Percentiles rank a stretch among this genome's conserved stretches.
Evolutionary conservation across 176 grass and related monocot genomes (phyloP).

Genomic region (Miscanthus lutarioriparius): DNA sequence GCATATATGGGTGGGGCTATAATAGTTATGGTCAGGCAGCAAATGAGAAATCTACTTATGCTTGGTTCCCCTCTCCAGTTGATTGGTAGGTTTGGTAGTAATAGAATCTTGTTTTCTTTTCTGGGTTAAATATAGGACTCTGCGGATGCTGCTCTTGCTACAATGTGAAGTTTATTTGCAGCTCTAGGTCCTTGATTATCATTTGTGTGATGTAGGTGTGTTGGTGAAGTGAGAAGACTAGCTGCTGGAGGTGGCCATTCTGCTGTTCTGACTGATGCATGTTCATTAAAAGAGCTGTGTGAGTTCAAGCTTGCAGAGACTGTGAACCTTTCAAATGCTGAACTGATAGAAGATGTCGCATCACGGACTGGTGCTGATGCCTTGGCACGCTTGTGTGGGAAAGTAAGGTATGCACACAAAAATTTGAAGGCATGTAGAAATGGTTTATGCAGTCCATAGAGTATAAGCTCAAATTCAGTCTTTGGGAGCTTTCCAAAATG

Average conservation of each 20-base stretch:
- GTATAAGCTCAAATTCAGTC: constrained; percentile 2
- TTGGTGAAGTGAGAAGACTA: constrained; percentile 85
- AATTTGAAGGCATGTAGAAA: background rate
- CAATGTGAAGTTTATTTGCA: background rate
- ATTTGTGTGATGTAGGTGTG: constrained; percentile 56
- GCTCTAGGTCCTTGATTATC: background rate
- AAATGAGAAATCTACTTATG: constrained; percentile 75
- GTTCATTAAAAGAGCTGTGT: constrained; percentile 84
- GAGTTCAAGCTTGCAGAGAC: constrained; percentile 88
- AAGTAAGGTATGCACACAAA: constrained; percentile 55
- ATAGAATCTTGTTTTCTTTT: background rate
- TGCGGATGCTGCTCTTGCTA: background rate
- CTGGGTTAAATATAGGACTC: background rate
- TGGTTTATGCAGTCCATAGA: background rate
- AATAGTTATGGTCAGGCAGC: constrained; percentile 94
- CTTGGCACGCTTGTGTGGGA: constrained; percentile 79
- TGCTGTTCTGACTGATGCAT: constrained; percentile 92
- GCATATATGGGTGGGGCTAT: constrained; percentile 95
- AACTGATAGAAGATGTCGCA: constrained; percentile 73
- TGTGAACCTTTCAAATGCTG: constrained; percentile 65
- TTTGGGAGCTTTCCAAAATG: background rate
- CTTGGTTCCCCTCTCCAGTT: constrained; percentile 89
- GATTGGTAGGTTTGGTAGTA: constrained; percentile 62
- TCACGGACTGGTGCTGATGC: constrained; percentile 80
- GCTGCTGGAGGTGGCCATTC: constrained; percentile 95